Evolutionary conservation across 441 rosid species (phyloP), one percentile per base, ranked within the genome.

Genomic region (Pelargonium fulgidum): DNA sequence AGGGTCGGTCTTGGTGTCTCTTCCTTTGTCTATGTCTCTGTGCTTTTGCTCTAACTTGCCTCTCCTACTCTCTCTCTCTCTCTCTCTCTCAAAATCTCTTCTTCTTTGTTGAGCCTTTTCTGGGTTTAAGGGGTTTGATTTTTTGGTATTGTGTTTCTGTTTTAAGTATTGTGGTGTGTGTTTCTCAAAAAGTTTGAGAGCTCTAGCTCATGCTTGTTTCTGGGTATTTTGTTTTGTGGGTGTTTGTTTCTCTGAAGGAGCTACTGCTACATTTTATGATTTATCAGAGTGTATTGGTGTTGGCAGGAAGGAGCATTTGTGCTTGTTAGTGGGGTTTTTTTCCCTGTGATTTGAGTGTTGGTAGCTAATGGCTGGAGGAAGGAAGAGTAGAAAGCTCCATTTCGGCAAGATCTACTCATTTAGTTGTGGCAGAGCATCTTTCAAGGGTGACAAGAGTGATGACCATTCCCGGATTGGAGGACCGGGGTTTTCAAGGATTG

Each of bases 401-500:
- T 70, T 84, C 7, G 84, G 92, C 84, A 87, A 81, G 80, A 79
- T 87, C 76, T 85, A 79, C 70, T 79, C 88, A 3, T 67, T 66
- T 65, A 58, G 67, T 48, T 74, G 79, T 73, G 76, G 80, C 9
- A 84, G 75, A 54, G 69, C 75, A 8, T 58, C 75, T 68, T 68
- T 76, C 62, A 14, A 66, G 56, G 76, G 83, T 0, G 62, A 54
- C 8, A 54, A 20, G 62, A 54, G 58, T 54, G 62, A 54, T 64
- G 94, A 83, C 56, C 85, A 82, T 70, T 82, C 89, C 4, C 82
- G 68, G 16, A 82, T 88, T 47, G 94, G 94, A 41, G 76, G 86
- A 50, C 79, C 86, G 8, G 91, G 94, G 63, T 88, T 77, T 73
- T 88, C 94, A 29, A 83, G 94, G 74, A 81, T 84, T 9, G 91